Evolutionary conservation across 1,284 basidiomycete genomes (phyloP).

Genomic region (Clitocybe nebularis): DNA sequence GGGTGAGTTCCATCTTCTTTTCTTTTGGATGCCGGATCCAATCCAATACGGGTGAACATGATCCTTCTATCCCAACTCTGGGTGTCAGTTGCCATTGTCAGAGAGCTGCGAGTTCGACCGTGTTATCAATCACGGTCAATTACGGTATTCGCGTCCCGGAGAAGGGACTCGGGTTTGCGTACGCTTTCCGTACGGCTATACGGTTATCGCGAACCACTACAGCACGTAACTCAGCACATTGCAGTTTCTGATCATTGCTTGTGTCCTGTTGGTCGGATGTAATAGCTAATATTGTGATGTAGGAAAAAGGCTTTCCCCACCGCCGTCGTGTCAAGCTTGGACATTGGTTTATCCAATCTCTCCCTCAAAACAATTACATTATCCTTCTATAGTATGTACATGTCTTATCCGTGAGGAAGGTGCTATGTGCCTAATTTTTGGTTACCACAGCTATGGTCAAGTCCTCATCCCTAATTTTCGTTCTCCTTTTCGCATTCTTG

Average conservation of each 20-base stretch:
- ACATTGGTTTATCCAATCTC: conserved; percentile 94
- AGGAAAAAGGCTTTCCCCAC: conserved; percentile 87
- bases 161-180: too few relatives aligned
- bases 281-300: conserved; percentile 10
- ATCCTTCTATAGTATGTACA: conserved; percentile 88
- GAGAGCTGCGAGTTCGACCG: too few relatives aligned
- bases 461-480: conserved; percentile 93
- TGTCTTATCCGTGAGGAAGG: too few relatives aligned
- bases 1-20: conserved; percentile 51
- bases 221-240: too few relatives aligned
- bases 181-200: too few relatives aligned
- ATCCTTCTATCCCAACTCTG: not conserved
- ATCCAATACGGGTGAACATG: not conserved
- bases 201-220: too few relatives aligned
- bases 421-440: too few relatives aligned
- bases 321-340: conserved; percentile 83
- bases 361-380: conserved; percentile 91
- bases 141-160: too few relatives aligned
- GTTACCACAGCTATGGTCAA: conserved; percentile 96
- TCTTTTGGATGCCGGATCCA: not conserved
- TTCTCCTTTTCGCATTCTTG: conserved; percentile 90
- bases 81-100: too few relatives aligned
- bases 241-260: too few relatives aligned
- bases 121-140: too few relatives aligned
- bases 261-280: too few relatives aligned